Base-by-base conservation (phyloP, 345 rosid genomes). In the Arabis hirsuta region DNA sequence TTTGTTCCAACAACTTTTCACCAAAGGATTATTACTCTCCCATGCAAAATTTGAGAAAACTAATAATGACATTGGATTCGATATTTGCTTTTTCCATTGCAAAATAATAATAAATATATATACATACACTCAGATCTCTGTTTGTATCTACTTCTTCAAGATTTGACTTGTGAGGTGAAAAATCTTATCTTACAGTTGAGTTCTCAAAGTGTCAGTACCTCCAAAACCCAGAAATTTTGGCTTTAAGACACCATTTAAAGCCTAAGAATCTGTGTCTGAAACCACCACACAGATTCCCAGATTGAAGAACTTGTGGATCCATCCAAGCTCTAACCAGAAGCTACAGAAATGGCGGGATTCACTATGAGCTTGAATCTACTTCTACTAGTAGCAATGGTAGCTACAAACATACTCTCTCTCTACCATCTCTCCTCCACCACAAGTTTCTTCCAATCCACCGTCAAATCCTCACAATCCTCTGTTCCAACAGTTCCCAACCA, bases 401-500 rank as follows among this genome's bases (percentile, higher is more conserved):
- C 98, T 47, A 95, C 98, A 51, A 95, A 92, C 79, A 85, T 95
- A 57, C 93, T 95, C 65, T 90, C 99, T 55, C 90, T 95, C 19
- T 91, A 95, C 84, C 99, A 95, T 50, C 99, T 95, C 77, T 88
- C 97, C 55, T 76, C 96, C 76, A 82, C 87, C 72, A 75, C 78
- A 13, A 79, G 11, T 22, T 79, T 76, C 76, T 77, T 87, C 62
- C 87, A 81, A 57, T 82, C 94, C 38, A 44, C 77, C 73, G 73
- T 87, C 44, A 83, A 74, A 20, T 69, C 90, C 14, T 72, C 92
- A 0, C 13, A 80, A 11, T 78, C 88, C 11, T 64, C 73, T 0
- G 85, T 81, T 7, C 80, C 73, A 3, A 85, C 83, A 7, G 81
- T 87, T 47, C 99, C 98, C 26, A 91, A 91, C 77, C 84, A 88